Percentiles rank a stretch among this genome's conserved stretches.
These are phyloP conservation scores for Albifimbria verrucaria DNA, from an alignment of 2,329 filamentous ascomycete genomes.

Conservation along the genomic window DNA sequence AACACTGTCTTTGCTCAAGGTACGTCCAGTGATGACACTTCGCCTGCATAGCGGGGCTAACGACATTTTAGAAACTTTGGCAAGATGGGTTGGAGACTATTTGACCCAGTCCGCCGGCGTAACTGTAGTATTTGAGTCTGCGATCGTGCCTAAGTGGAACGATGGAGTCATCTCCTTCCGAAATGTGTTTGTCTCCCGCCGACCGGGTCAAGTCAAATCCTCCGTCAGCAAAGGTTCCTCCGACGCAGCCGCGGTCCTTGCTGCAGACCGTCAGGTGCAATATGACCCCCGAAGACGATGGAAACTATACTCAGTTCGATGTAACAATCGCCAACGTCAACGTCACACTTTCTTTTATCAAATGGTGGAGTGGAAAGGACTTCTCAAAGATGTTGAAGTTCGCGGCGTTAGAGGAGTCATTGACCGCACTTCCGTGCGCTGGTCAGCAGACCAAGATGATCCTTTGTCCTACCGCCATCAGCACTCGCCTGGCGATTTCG, in stretches of 20 bases:
- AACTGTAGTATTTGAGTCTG: conserved; percentile 94
- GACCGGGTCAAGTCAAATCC: conserved; percentile 77
- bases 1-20: conserved; percentile 96
- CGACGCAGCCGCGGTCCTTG: conserved; percentile 80
- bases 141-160: conserved; percentile 94
- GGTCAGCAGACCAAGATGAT: conserved; percentile 63
- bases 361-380: conserved; percentile 97
- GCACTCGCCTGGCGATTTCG: conserved; percentile 89
- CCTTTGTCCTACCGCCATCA: conserved; percentile 85
- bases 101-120: conserved; percentile 89
- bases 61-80: conserved; percentile 71
- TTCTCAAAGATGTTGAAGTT: conserved; percentile 88
- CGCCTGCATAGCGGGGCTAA: background rate
- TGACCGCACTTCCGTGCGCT: conserved; percentile 80
- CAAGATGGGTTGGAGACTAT: conserved; percentile 92
- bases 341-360: conserved; percentile 93
- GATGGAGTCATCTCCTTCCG: conserved; percentile 94
- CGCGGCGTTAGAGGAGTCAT: conserved; percentile 90
- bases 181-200: conserved; percentile 91
- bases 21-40: conserved; percentile 32
- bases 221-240: conserved; percentile 93
- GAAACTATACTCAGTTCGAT: conserved; percentile 97
- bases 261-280: conserved; percentile 60
- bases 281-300: conserved; percentile 61
- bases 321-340: conserved; percentile 93